A percentile compares a stretch with the other conserved stretches of the same genome.
Conservation (phyloP, 2,329 filamentous ascomycete species). For the Clonostachys rosea region DNA sequence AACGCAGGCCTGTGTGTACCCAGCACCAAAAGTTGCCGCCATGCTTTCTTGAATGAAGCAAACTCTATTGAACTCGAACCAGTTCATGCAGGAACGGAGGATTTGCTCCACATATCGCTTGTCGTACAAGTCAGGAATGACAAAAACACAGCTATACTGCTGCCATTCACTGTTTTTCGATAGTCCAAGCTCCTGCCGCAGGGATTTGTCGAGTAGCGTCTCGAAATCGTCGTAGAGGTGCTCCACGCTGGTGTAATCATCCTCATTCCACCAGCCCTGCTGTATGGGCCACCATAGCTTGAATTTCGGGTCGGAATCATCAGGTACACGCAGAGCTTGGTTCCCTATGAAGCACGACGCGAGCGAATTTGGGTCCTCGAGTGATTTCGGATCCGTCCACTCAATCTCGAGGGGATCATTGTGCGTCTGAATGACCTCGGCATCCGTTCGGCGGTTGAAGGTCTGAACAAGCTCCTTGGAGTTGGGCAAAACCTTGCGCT, state of each 20-base stretch:
- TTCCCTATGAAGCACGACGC: conserved; percentile 72
- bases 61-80: conserved; percentile 84
- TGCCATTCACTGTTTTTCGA: conserved; percentile 75
- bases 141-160: conserved; percentile 93
- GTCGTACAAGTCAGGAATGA: conserved; percentile 96
- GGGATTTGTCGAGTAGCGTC: conserved; percentile 78
- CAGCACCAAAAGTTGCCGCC: conserved; percentile 90
- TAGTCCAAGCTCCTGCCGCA: conserved; percentile 79
- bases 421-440: conserved; percentile 86
- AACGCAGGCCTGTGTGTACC: conserved; percentile 89
- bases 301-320: conserved; percentile 84
- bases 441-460: conserved; percentile 80
- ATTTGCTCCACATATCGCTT: conserved; percentile 85
- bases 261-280: conserved; percentile 84
- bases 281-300: conserved; percentile 90
- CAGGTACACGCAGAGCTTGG: conserved; percentile 80
- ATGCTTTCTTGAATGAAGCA: conserved; percentile 96
- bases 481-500: conserved; percentile 93
- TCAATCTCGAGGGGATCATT: conserved; percentile 93
- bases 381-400: conserved; percentile 77
- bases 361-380: conserved; percentile 59
- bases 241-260: conserved; percentile 76
- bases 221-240: conserved; percentile 85
- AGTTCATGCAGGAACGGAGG: conserved; percentile 78
- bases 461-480: conserved; percentile 94